Evolutionary conservation across 1,284 basidiomycete species (phyloP).

Genomic region (Lentinus polychrous): DNA sequence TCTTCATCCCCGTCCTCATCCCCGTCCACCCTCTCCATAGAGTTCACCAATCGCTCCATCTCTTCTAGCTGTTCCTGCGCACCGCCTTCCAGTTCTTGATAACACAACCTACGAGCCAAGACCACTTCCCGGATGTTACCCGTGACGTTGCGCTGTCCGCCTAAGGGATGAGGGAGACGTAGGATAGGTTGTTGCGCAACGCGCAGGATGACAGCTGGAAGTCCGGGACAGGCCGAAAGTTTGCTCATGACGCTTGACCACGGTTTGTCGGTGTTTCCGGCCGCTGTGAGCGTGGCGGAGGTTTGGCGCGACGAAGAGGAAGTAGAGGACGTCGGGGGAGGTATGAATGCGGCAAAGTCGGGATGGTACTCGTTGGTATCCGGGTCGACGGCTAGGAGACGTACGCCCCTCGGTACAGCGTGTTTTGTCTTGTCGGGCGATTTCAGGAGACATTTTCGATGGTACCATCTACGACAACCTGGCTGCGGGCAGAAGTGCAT

Average conservation of each 20-base stretch:
- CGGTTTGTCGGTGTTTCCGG: too few species aligned
- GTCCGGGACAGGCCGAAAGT: background rate
- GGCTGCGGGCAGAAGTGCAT: slow-evolving; percentile 49
- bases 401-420: background rate
- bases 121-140: background rate
- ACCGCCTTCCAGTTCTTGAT: background rate
- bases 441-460: slow-evolving; percentile 32
- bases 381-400: background rate
- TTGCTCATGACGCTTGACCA: too few species aligned
- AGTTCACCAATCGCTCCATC: too few species aligned
- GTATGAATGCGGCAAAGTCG: too few species aligned
- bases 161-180: background rate
- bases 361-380: background rate
- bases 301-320: too few species aligned
- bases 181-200: slow-evolving; percentile 1
- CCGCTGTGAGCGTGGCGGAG: too few species aligned
- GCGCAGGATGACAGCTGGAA: background rate
- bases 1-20: too few species aligned
- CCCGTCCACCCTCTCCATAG: too few species aligned
- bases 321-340: too few species aligned
- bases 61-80: too few species aligned
- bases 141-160: background rate
- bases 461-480: slow-evolving; percentile 34
- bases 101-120: background rate
- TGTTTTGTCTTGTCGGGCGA: background rate